Percentiles rank a stretch among this genome's conserved stretches.
phyloP scores from a whole-genome alignment of 2,329 filamentous ascomycete species.

The Trichocomaceae sp. region DNA sequence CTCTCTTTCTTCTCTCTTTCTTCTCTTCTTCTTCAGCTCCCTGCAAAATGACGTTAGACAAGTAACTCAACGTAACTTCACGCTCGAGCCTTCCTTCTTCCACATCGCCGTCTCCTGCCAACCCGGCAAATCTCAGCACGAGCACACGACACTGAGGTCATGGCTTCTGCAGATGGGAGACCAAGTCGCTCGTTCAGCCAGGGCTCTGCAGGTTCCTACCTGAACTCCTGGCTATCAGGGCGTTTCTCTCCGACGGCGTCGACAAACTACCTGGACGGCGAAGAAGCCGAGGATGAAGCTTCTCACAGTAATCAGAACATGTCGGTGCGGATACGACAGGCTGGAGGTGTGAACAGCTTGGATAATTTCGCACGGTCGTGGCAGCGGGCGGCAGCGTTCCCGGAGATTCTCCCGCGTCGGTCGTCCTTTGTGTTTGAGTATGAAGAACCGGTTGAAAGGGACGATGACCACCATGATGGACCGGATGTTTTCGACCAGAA shows the following conservation, averaged over 20 bases:
- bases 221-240: slow-evolving; percentile 12
- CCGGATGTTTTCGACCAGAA: slow-evolving; percentile 16
- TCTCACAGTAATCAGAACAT: slow-evolving; percentile 32
- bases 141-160: background rate
- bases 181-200: slow-evolving; percentile 13
- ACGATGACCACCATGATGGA: slow-evolving; percentile 19
- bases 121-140: slow-evolving; percentile 3
- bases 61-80: background rate
- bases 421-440: slow-evolving; percentile 60
- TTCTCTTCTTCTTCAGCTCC: background rate
- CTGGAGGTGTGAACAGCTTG: slow-evolving; percentile 88
- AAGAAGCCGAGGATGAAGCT: slow-evolving; percentile 1
- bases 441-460: slow-evolving; percentile 46
- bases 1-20: background rate
- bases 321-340: slow-evolving; percentile 51
- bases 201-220: slow-evolving; percentile 10
- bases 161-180: slow-evolving; percentile 3
- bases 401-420: slow-evolving; percentile 75
- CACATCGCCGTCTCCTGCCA: too few species aligned
- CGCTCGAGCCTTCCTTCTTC: background rate
- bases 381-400: slow-evolving; percentile 83
- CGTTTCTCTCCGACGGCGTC: slow-evolving; percentile 11
- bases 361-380: slow-evolving; percentile 89
- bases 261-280: slow-evolving; percentile 1
- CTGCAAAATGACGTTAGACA: background rate